Base-by-base conservation (phyloP, 1,284 basidiomycete genomes). In the Cutaneotrichosporon daszewskae region DNA sequence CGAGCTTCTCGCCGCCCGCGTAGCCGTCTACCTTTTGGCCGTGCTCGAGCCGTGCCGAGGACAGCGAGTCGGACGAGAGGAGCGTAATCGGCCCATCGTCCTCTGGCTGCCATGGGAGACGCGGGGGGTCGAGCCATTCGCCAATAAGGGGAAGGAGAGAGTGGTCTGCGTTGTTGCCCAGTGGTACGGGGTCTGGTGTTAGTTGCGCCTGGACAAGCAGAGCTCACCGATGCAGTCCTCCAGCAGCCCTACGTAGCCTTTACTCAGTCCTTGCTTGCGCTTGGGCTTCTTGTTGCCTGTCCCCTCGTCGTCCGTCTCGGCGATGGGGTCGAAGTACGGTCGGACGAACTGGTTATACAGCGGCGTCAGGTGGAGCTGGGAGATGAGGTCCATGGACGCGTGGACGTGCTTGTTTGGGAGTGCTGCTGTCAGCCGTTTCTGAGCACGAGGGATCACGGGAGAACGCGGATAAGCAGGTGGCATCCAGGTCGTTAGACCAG, bases 171-270 rank as follows among this genome's bases (percentile, higher is more conserved):
- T 55, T 53, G 20, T 51, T 53, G 14, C 62, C 62, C 25, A 55
- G 40, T 2, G 64, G 64, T 22, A 53, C 52, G 2, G 62, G 64
- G 40, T 66, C 64, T 66, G 36, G 9, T 11, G 26, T 34, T 18
- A 37, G 34, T 34, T 3, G 11, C 5, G 28, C 28, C 28, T 31
- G 28, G 14, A 27, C 28, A 31, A 16, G 6, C 14, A n/a, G 13
- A 31, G 9, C 62, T 16, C 25, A 66, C 64, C 66, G 19, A 68
- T 68, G 47, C 60, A 62, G 44, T 68, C 66, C 43, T 64, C 61
- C 20, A 68, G 37, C 20, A 68, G 45, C 27, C 56, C 54, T 11
- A 51, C 53, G 47, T 66, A 68, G 11, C 64, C 64, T 39, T 66
- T 66, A 22, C 62, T 62, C 47, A 66, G 27, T 2, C 52, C 52